Percentiles rank a stretch among this genome's conserved stretches.
Conservation (phyloP, 805 yeast species). For the Spathaspora sp. region DNA sequence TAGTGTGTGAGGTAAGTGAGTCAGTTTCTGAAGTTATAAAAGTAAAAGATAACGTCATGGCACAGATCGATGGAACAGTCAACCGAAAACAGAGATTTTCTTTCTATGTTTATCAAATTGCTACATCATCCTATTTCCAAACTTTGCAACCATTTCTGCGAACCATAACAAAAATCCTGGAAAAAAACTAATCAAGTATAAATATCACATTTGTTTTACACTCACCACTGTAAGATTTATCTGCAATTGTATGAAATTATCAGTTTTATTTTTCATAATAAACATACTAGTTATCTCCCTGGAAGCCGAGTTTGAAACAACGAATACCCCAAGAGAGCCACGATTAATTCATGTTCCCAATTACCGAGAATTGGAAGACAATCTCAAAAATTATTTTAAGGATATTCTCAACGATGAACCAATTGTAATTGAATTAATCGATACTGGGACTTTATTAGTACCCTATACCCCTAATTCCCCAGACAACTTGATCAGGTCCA, state of each 20-base stretch:
- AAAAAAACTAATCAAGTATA: background rate
- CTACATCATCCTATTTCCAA: too few species aligned
- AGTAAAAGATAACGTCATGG: too few species aligned
- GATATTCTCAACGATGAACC: background rate
- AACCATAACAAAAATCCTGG: background rate
- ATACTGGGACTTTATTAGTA: background rate
- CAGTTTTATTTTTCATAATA: background rate
- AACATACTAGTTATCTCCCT: background rate
- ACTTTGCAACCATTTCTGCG: background rate
- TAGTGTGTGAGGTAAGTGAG: too few species aligned
- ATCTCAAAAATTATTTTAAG: background rate
- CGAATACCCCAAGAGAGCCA: background rate
- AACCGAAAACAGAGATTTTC: too few species aligned
- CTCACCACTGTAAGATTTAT: background rate
- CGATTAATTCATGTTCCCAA: background rate
- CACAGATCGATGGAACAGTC: too few species aligned
- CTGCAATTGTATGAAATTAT: background rate
- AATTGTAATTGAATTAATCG: background rate
- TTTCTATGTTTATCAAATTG: too few species aligned
- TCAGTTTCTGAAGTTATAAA: too few species aligned
- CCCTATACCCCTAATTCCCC: background rate
- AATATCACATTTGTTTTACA: background rate
- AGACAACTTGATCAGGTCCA: background rate
- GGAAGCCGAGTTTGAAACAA: background rate
- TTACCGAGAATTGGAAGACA: background rate